Base-by-base conservation (phyloP, 305 asterid genomes). In the Fraxinus sp. region DNA sequence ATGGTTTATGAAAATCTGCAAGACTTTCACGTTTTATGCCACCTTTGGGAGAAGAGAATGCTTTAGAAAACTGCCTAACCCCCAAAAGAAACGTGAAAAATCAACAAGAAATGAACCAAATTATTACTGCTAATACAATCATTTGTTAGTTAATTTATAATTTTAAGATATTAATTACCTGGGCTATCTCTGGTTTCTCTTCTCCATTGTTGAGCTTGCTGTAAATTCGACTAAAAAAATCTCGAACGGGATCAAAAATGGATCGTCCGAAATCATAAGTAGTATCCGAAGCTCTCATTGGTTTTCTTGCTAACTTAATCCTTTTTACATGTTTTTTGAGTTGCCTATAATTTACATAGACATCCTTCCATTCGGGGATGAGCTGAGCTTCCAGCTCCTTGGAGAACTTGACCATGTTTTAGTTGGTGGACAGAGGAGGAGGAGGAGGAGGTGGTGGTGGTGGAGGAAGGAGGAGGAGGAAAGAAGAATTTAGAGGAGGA, bases 321-420 rank as follows among this genome's bases (percentile, higher is more conserved):
- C 88, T 89, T 87, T 93, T 94, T 46, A 94, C 92, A 30, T 91
- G 91, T 86, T 94, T 94, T 78, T 94, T 94, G 7, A 94, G 91
- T 66, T 84, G 91, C 94, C 97, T 88, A 41, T 94, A 94, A 73
- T 94, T 93, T 3, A 94, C 97, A 79, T 92, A 93, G 4, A 97
- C 98, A 14, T 94, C 93, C 37, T 91, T 93, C 98, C 98, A 94
- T 84, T 93, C 98, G 5, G 98, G 98, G n/a, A 94, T 94, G 74
- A 92, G 92, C 68, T 92, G 94, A 4, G 97, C 97, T 86, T 94
- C 97, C 0, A 94, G 91, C 88, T 92, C 93, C 82, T 94, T 94
- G 0, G 98, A 93, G 83, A 94, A 94, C 88, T 94, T 94, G 84
- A 94, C 98, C 98, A 94, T 94, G 62, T 9, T 18, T 36, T 2